A percentile compares a stretch with the other conserved stretches of the same genome.
phyloP scores from a whole-genome alignment of 2,329 filamentous ascomycete species.

The Verticillium albo-atrum region DNA sequence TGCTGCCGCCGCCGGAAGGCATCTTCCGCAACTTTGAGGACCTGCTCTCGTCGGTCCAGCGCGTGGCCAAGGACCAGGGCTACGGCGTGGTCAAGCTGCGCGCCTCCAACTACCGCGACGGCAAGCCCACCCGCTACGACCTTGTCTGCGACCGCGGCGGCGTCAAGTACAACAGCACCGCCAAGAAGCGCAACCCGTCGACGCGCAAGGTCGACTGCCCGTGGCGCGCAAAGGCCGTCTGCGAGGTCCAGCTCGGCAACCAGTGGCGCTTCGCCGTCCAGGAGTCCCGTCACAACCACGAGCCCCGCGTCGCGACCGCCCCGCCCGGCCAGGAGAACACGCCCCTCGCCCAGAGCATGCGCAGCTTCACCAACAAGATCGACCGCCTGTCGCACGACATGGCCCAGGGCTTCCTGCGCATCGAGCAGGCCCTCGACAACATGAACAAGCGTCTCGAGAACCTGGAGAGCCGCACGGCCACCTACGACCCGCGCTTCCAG shows the following conservation, averaged over 20 bases:
- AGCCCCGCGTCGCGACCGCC: conserved; percentile 50
- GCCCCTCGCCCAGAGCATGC: conserved; percentile 52
- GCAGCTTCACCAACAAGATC: conserved; percentile 55
- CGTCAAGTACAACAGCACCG: conserved; percentile 61
- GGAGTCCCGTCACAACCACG: conserved; percentile 57
- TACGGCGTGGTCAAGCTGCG: conserved; percentile 60
- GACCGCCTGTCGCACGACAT: conserved; percentile 56
- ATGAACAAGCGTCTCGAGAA: conserved; percentile 53
- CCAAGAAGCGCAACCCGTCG: conserved; percentile 60
- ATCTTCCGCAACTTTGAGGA: conserved; percentile 58
- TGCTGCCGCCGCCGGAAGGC: conserved; percentile 54
- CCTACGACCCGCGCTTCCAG: conserved; percentile 40
- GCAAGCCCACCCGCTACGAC: conserved; percentile 58
- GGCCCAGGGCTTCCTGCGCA: conserved; percentile 44
- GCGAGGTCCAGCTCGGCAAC: conserved; percentile 57
- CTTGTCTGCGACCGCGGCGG: conserved; percentile 59
- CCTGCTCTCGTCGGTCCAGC: conserved; percentile 52
- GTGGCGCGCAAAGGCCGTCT: conserved; percentile 60
- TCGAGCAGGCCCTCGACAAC: conserved; percentile 45
- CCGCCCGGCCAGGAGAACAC: conserved; percentile 53
- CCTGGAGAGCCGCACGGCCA: conserved; percentile 40
- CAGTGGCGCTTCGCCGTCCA: conserved; percentile 62
- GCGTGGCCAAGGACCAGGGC: conserved; percentile 57
- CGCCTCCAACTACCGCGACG: conserved; percentile 59
- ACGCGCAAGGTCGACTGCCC: conserved; percentile 62